Conservation (phyloP, 2,329 filamentous ascomycete species). For the Pyricularia grisea region DNA sequence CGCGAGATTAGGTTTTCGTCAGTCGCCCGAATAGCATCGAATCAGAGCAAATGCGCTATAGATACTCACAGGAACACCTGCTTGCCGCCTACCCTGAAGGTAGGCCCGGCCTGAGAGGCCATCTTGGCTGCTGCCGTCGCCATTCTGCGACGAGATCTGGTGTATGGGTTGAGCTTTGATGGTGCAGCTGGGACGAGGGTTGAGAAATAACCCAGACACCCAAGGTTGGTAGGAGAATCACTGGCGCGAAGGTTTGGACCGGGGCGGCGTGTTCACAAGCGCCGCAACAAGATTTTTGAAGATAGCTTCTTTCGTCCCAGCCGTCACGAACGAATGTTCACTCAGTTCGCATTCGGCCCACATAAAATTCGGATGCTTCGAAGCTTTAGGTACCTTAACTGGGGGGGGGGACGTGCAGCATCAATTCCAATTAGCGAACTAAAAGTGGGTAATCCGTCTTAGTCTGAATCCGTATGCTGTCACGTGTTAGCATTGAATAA, state of each 20-base stretch:
- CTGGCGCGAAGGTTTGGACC: neutral
- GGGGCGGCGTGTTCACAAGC: neutral
- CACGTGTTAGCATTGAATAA: neutral
- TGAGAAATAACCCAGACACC: neutral
- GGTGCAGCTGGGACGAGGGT: neutral
- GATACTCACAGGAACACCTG: slow-evolving; percentile 43
- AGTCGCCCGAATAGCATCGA: neutral
- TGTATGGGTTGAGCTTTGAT: neutral
- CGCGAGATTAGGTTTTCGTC: neutral
- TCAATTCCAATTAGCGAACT: neutral
- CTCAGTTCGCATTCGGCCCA: neutral
- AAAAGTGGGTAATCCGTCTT: neutral
- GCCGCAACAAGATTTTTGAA: neutral
- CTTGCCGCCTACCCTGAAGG: slow-evolving; percentile 41
- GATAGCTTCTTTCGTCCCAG: neutral
- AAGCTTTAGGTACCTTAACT: neutral
- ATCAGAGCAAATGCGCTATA: neutral
- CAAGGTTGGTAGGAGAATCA: neutral
- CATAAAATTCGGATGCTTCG: neutral
- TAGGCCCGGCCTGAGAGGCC: slow-evolving; percentile 22
- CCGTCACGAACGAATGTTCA: neutral
- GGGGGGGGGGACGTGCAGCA: neutral
- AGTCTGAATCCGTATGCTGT: neutral
- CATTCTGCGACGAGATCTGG: neutral
- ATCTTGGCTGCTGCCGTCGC: slow-evolving; percentile 22